phyloP scores from a whole-genome alignment of 169 alveolate genomes.

The Eimeria tenella region DNA sequence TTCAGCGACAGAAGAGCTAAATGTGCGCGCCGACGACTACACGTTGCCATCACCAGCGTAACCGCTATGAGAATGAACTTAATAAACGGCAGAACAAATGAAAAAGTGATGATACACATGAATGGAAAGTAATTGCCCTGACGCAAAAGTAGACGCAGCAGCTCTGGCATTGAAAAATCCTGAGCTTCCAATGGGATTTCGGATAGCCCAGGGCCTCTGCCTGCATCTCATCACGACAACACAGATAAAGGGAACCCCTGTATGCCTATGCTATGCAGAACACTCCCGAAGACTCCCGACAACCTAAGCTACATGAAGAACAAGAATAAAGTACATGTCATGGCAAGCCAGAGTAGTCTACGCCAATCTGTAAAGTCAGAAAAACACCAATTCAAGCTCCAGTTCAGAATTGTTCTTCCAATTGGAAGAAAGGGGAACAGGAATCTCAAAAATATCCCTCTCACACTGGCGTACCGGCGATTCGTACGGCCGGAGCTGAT shows the following conservation, averaged over 20 bases:
- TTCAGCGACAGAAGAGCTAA: constrained; percentile 33
- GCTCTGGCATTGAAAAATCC: constrained; percentile 40
- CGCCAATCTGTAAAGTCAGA: background rate
- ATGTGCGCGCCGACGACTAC: constrained; percentile 20
- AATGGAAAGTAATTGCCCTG: constrained; percentile 40
- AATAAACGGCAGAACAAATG: constrained; percentile 59
- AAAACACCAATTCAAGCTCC: too few relatives aligned
- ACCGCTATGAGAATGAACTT: constrained; percentile 45
- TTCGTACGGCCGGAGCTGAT: constrained; percentile 23
- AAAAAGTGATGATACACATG: constrained; percentile 2
- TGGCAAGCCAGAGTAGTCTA: too few relatives aligned
- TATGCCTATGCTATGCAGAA: background rate
- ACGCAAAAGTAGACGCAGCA: constrained; percentile 44
- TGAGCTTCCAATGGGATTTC: background rate
- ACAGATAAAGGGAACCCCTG: background rate
- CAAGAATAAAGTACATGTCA: too few relatives aligned
- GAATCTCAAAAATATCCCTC: background rate
- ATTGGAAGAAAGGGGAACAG: too few relatives aligned
- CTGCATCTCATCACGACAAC: background rate
- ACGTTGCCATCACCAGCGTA: constrained; percentile 19
- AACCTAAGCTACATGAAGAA: background rate
- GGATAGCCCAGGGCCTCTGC: constrained; percentile 28
- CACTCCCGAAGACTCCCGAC: background rate
- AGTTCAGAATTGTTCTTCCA: too few relatives aligned
- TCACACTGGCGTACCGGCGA: constrained; percentile 12